phyloP scores from a whole-genome alignment of 768 basidiomycete species.

The Imleria badia region DNA sequence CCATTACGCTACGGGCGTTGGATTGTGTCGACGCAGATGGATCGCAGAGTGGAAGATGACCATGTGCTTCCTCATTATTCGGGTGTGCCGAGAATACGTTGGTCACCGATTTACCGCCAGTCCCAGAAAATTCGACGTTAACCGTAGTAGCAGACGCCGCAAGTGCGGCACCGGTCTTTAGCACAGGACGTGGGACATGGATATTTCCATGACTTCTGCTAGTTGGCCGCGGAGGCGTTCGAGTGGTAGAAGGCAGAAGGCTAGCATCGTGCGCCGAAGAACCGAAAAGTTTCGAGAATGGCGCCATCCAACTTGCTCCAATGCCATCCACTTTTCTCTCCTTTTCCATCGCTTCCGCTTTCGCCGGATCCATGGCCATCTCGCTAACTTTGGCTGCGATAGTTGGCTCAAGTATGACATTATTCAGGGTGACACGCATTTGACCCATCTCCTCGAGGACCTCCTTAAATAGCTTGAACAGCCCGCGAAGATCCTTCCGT shows the following conservation, averaged over 20 bases:
- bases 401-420: conserved; percentile 84
- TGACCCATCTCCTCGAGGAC: conserved; percentile 79
- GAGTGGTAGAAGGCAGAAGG: conserved; percentile 8
- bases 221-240: conserved; percentile 29
- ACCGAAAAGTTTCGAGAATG: conserved; percentile 79
- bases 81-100: conserved; percentile 38
- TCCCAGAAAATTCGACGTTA: conserved; percentile 91
- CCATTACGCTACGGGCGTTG: conserved; percentile 54
- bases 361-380: conserved; percentile 59
- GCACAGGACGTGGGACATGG: conserved; percentile 51
- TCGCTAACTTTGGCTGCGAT: conserved; percentile 73
- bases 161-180: conserved; percentile 82
- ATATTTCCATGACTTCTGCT: conserved; percentile 24
- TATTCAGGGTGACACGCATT: conserved; percentile 81
- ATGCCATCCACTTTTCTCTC: conserved; percentile 32
- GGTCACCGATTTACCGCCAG: conserved; percentile 58
- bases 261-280: conserved; percentile 30
- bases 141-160: conserved; percentile 90
- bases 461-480: conserved; percentile 87
- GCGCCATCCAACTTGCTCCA: conserved; percentile 75
- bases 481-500: conserved; percentile 74
- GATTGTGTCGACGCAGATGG: conserved; percentile 9
- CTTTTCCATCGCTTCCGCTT: conserved; percentile 42
- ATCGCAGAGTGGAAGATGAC: conserved; percentile 13
- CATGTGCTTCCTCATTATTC: conserved; percentile 13